phyloP scores from a whole-genome alignment of 2,329 filamentous ascomycete species.

The Ceratocystis alfenasii region DNA sequence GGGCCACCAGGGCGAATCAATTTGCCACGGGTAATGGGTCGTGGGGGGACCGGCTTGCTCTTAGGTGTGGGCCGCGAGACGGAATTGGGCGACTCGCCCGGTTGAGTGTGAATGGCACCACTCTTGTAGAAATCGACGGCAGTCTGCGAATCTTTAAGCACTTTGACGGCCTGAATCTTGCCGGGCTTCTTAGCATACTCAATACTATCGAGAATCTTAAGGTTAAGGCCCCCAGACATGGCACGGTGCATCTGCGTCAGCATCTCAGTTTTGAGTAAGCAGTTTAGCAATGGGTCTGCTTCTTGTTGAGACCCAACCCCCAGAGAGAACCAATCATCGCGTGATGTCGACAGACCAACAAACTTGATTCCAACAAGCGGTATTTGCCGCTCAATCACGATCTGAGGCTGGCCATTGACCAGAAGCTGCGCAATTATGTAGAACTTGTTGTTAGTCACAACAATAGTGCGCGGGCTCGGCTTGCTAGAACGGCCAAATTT shows the following conservation, averaged over 20 bases:
- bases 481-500: constrained; percentile 97
- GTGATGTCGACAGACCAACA: constrained; percentile 64
- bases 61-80: constrained; percentile 75
- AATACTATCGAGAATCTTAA: constrained; percentile 74
- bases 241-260: constrained; percentile 79
- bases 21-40: constrained; percentile 87
- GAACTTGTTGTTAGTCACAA: constrained; percentile 75
- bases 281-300: constrained; percentile 84
- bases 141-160: constrained; percentile 70
- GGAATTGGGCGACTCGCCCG: constrained; percentile 72
- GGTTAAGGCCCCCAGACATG: constrained; percentile 65
- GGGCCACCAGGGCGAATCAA: constrained; percentile 86
- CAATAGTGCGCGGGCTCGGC: constrained; percentile 68
- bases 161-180: constrained; percentile 81
- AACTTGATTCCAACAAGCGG: constrained; percentile 82
- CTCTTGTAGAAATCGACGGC: constrained; percentile 86
- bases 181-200: constrained; percentile 97
- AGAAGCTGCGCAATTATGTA: constrained; percentile 80
- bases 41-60: constrained; percentile 71
- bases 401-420: constrained; percentile 69
- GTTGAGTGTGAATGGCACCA: constrained; percentile 72
- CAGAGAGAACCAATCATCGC: constrained; percentile 95
- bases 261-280: constrained; percentile 91
- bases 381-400: constrained; percentile 69
- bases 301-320: constrained; percentile 84